Base-by-base conservation (phyloP, 345 rosid genomes). In the Orychophragmus violaceus region DNA sequence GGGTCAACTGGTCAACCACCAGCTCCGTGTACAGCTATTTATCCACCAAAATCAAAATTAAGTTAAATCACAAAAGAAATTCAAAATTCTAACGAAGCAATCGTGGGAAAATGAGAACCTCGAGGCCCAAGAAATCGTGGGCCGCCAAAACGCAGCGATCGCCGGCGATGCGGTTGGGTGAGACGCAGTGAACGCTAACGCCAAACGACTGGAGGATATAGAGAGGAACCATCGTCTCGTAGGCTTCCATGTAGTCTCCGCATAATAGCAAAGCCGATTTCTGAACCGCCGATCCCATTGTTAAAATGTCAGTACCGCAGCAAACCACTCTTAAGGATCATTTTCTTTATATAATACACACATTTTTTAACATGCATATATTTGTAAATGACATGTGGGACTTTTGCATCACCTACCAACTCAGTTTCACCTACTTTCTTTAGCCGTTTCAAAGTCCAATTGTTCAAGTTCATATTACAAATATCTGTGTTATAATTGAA, bases 211-310 rank as follows among this genome's bases (percentile, higher is more conserved):
- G 82, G 28, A 82, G 83, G 19, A 75, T 48, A 5, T 56, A 64
- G 66, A 78, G 78, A 32, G 86, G 86, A 16, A 82, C 82, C 1
- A 53, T 55, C 1, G 78, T 78, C 58, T 82, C 82, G 36, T 62
- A 82, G 32, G 80, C 84, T 50, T 82, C 86, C 86, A 82, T 80
- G 81, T 78, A 80, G 37, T 82, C 86, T 14, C 86, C 84, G 39
- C 84, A 80, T 63, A 82, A 29, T 17, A 82, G 66, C 23, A 82
- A 61, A 18, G 78, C 82, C n/a, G 84, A 70, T 64, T 73, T 80
- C 66, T 75, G 42, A 70, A 66, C 70, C 16, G 45, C 35, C 3
- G 79, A 72, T 52, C 29, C 77, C 82, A 79, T 75, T 23, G 49
- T 45, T 35, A 6, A 29, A 44, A 16, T 42, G 46, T 62, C 1